Evolutionary conservation across 352 stramenopile species (phyloP), one percentile per base, ranked within the genome.

Genomic region (Phytophthora foliorum): DNA sequence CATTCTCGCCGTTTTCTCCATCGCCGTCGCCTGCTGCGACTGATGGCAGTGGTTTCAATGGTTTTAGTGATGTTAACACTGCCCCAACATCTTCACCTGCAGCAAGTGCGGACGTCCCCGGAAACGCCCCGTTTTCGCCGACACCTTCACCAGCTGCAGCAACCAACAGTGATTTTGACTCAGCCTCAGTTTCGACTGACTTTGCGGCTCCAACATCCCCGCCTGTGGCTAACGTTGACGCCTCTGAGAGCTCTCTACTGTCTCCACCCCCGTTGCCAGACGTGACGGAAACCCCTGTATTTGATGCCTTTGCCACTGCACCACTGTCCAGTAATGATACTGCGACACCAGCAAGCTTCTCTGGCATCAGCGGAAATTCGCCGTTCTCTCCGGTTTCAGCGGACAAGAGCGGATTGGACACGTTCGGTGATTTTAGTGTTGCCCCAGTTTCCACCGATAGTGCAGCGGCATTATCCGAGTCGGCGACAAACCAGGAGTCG

Each of bases 1-100:
- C 64, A 29, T 71, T 77, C 41, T 70, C 63, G 11, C 66, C 65
- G 13, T 75, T 72, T 63, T 68, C 68, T 54, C 54, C 63, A 16
- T 69, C 70, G 9, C 55, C 71, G 11, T 71, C 67, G 3, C 55
- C 66, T 19, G 66, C 60, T 53, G 51, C 45, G 19, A 67, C 38
- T 19, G 52, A 66, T 53, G 41, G 51, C 29, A 57, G 16, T 50
- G 32, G 46, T 38, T 72, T 75, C 50, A 29, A 45, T 57, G 52
- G 44, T 11, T 78, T 82, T 36, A 64, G 49, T 46, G 74, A 67
- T 24, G 71, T 73, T 48, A 64, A 64, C 36, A 25, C 62, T 38
- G 57, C 62, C 16, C 48, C 32, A 22, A 55, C 64, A 14, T 50
- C 61, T 45, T 57, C 44, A n/a, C 29, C 60, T 34, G 22, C 24